Percentiles rank a stretch among this genome's conserved stretches.
Evolutionary conservation across 768 basidiomycete genomes (phyloP).

Genomic region (Russula compacta): DNA sequence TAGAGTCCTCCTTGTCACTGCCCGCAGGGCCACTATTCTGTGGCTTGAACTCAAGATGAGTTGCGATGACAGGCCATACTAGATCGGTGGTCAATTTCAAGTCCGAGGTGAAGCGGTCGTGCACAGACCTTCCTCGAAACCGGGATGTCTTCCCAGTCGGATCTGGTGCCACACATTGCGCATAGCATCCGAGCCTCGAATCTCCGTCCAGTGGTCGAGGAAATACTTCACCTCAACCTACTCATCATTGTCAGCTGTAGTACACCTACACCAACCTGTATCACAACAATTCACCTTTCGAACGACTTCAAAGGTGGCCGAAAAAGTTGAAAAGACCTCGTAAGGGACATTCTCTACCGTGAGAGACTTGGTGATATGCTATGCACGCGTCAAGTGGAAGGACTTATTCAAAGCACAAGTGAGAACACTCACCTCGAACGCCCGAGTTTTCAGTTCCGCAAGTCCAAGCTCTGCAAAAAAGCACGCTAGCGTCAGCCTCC

Average conservation of each 20-base stretch:
- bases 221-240: constrained; percentile 69
- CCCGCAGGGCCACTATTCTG: constrained; percentile 13
- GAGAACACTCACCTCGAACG: constrained; percentile 38
- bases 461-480: constrained; percentile 53
- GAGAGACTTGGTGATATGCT: constrained; percentile 73
- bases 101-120: neutral
- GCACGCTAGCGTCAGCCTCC: neutral
- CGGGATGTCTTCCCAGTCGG: constrained; percentile 71
- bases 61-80: constrained; percentile 63
- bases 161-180: constrained; percentile 79
- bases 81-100: neutral
- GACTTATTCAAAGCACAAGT: neutral
- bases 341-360: constrained; percentile 74
- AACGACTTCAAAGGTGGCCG: constrained; percentile 72
- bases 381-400: neutral
- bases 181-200: constrained; percentile 79
- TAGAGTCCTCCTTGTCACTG: constrained; percentile 15
- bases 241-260: neutral
- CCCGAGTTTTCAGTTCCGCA: constrained; percentile 60
- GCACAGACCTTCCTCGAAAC: constrained; percentile 72
- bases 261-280: neutral
- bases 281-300: constrained; percentile 44
- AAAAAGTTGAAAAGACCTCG: constrained; percentile 81
- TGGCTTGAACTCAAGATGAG: constrained; percentile 53
- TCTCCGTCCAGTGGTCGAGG: constrained; percentile 72